phyloP scores from a whole-genome alignment of 495 filamentous ascomycete species.

The Wilcoxina mikolae region DNA sequence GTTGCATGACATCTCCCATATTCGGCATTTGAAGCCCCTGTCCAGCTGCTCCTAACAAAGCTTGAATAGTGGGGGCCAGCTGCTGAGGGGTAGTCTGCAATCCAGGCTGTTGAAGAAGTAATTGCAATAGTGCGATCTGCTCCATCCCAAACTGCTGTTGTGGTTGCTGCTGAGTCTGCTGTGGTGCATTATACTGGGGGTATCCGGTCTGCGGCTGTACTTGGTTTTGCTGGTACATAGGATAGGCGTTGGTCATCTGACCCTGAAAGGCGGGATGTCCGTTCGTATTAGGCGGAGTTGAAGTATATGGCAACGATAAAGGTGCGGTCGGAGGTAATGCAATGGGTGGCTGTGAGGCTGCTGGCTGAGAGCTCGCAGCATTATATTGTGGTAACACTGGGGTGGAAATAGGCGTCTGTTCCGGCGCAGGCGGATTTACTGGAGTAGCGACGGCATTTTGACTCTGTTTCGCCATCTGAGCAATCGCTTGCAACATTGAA shows the following conservation, averaged over 20 bases:
- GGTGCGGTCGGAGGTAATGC: not conserved
- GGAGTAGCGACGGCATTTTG: slow-evolving; percentile 44
- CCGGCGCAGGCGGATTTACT: slow-evolving; percentile 37
- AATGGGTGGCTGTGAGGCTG: slow-evolving; percentile 11
- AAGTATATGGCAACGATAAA: slow-evolving; percentile 20
- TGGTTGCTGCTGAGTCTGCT: slow-evolving; percentile 30
- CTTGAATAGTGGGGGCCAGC: slow-evolving; percentile 12
- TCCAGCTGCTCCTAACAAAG: slow-evolving; percentile 6
- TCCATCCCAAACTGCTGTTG: slow-evolving; percentile 28
- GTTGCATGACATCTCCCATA: not conserved
- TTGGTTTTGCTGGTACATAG: slow-evolving; percentile 2
- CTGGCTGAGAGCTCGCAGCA: slow-evolving; percentile 19
- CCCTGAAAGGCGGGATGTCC: slow-evolving; percentile 16
- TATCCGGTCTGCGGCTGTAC: not conserved
- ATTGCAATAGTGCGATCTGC: slow-evolving; percentile 48
- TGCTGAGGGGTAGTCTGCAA: slow-evolving; percentile 17
- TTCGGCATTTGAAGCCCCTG: slow-evolving; percentile 3
- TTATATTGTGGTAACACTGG: slow-evolving; percentile 27
- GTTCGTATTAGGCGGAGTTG: slow-evolving; percentile 31
- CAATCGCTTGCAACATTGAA: slow-evolving; percentile 65
- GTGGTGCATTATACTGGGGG: slow-evolving; percentile 2
- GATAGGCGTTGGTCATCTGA: slow-evolving; percentile 22
- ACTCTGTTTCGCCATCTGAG: slow-evolving; percentile 74
- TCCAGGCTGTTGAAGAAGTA: slow-evolving; percentile 33
- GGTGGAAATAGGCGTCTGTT: slow-evolving; percentile 31